Percentiles rank a stretch among this genome's conserved stretches.
Conservation (phyloP, 108 stramenopile species). For the Halocafeteria seosinensis region DNA sequence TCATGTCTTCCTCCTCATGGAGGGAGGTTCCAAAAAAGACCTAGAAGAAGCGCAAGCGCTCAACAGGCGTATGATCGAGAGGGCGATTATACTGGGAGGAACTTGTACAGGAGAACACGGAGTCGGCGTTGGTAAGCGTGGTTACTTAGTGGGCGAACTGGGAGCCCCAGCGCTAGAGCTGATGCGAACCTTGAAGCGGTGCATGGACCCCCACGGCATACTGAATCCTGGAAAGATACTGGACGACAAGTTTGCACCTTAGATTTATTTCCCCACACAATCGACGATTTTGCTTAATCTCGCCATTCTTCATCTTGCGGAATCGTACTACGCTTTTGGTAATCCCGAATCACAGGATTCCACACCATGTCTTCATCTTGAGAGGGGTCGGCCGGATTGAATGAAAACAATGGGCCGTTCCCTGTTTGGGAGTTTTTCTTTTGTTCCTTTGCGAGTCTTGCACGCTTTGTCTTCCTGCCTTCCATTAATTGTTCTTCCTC, state of each 20-base stretch:
- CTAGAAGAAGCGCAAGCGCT: slow-evolving; percentile 39
- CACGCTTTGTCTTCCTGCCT: too few species aligned
- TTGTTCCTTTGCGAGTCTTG: too few species aligned
- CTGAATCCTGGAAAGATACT: slow-evolving; percentile 79
- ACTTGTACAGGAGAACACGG: slow-evolving; percentile 96
- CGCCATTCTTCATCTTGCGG: too few species aligned
- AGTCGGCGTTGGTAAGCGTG: slow-evolving; percentile 68
- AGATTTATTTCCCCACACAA: too few species aligned
- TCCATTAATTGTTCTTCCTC: too few species aligned
- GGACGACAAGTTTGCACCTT: not conserved
- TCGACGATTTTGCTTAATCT: too few species aligned
- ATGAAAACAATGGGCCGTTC: too few species aligned
- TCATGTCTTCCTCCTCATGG: slow-evolving; percentile 56
- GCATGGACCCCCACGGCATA: slow-evolving; percentile 66
- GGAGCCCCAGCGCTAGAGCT: slow-evolving; percentile 54
- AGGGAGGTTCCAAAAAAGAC: slow-evolving; percentile 52
- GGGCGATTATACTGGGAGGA: slow-evolving; percentile 57
- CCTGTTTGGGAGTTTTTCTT: too few species aligned
- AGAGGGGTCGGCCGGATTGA: too few species aligned
- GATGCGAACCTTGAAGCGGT: slow-evolving; percentile 61
- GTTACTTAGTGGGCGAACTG: slow-evolving; percentile 58
- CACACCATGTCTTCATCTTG: too few species aligned
- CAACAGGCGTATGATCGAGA: slow-evolving; percentile 40
- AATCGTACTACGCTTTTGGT: too few species aligned
- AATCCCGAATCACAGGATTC: too few species aligned